These are phyloP conservation scores for Cercospora zeina DNA, from an alignment of 2,329 filamentous ascomycete genomes.

Conservation along the genomic window DNA sequence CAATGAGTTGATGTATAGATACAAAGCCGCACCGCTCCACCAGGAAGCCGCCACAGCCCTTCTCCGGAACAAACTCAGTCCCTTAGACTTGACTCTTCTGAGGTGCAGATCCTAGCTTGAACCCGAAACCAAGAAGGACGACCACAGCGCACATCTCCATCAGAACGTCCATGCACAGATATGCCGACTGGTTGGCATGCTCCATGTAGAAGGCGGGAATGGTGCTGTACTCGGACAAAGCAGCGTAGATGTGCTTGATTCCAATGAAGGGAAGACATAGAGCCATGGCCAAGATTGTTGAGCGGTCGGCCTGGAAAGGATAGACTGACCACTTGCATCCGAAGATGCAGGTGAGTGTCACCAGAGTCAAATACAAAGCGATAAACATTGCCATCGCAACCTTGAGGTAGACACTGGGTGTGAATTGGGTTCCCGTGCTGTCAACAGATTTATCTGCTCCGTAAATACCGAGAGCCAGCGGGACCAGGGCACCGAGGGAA, in stretches of 20 bases:
- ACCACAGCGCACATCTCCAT: neutral
- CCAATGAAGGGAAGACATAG: neutral
- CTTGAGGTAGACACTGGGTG: neutral
- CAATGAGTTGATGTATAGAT: neutral
- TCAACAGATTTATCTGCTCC: neutral
- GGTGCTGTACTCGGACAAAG: neutral
- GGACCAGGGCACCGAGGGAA: neutral
- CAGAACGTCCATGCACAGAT: neutral
- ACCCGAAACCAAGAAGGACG: neutral
- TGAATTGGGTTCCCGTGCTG: neutral
- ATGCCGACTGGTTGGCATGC: neutral
- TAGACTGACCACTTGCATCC: neutral
- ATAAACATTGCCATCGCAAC: neutral
- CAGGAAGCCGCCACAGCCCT: neutral
- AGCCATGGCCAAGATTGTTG: neutral
- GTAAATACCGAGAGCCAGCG: neutral
- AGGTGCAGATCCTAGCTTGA: neutral
- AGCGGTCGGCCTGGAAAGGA: neutral
- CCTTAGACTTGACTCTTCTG: neutral
- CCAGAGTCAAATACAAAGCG: neutral
- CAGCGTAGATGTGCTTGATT: neutral
- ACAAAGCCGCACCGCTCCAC: neutral
- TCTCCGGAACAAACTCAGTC: neutral
- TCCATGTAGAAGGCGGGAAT: neutral
- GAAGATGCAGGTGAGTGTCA: neutral